Evolutionary conservation across 306 rosid species (phyloP).

Genomic region (Malus fusca): DNA sequence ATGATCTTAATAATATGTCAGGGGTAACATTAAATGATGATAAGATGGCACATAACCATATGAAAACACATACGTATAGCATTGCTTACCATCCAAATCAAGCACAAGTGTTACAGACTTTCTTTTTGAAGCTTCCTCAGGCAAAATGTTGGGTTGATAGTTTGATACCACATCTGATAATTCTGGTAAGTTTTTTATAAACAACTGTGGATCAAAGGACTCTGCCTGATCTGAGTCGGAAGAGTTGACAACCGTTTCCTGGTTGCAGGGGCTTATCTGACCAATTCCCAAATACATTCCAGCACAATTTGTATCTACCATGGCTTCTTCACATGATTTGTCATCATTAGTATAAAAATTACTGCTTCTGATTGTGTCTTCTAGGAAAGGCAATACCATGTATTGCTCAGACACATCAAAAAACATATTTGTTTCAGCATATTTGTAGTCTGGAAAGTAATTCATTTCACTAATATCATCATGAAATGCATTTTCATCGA

Average conservation of each 20-base stretch:
- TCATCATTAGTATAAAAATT: constrained; percentile 28
- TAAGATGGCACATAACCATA: not conserved
- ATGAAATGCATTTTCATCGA: constrained; percentile 41
- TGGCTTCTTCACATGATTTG: constrained; percentile 43
- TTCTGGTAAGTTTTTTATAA: constrained; percentile 78
- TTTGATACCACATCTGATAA: constrained; percentile 65
- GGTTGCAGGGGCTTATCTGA: constrained; percentile 61
- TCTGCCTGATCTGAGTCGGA: constrained; percentile 60
- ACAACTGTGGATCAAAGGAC: constrained; percentile 82
- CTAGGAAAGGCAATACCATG: constrained; percentile 75
- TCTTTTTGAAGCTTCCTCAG: constrained; percentile 49
- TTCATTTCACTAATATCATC: constrained; percentile 38
- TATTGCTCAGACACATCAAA: constrained; percentile 65
- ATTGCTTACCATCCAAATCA: constrained; percentile 88
- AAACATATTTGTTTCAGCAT: constrained; percentile 41
- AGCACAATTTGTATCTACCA: constrained; percentile 40
- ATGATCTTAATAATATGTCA: not conserved
- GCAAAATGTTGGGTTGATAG: constrained; percentile 41
- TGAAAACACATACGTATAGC: not conserved
- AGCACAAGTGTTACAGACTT: constrained; percentile 76
- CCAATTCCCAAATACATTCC: constrained; percentile 64
- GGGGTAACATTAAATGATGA: not conserved
- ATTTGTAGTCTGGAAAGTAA: constrained; percentile 48
- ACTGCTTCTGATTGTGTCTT: constrained; percentile 52
- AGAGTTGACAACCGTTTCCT: constrained; percentile 47